These are phyloP conservation scores for Blastomyces parvus DNA, from an alignment of 2,329 filamentous ascomycete species.

Conservation along the genomic window DNA sequence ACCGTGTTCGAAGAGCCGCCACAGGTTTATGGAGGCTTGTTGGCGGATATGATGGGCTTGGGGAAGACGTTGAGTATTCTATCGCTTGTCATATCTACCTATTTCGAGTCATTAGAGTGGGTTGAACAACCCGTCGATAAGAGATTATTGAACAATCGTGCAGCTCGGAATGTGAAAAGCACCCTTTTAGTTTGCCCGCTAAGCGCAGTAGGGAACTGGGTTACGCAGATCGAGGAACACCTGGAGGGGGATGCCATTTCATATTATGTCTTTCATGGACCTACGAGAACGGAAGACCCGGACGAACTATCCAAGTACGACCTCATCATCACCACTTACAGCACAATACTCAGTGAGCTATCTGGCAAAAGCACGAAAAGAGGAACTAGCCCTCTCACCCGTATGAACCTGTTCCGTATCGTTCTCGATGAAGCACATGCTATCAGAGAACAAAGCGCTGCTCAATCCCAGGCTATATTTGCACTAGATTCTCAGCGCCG, in stretches of 20 bases:
- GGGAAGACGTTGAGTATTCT: constrained; percentile 81
- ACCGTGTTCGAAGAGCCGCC: constrained; percentile 51
- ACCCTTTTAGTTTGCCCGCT: constrained; percentile 84
- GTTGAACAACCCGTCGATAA: constrained; percentile 43
- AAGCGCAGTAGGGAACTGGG: constrained; percentile 90
- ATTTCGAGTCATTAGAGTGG: constrained; percentile 56
- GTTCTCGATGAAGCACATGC: constrained; percentile 92
- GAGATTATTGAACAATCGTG: constrained; percentile 23
- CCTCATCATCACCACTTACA: constrained; percentile 86
- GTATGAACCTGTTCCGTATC: constrained; percentile 85
- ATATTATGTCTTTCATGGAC: constrained; percentile 80
- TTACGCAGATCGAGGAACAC: constrained; percentile 80
- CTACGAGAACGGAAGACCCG: constrained; percentile 60
- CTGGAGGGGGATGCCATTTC: constrained; percentile 54
- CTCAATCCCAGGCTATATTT: constrained; percentile 77
- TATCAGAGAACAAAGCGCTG: constrained; percentile 74
- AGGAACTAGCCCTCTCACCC: constrained; percentile 54
- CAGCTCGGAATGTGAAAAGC: constrained; percentile 54
- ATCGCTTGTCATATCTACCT: constrained; percentile 60
- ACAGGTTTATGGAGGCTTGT: constrained; percentile 61
- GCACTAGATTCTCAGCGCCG: constrained; percentile 67
- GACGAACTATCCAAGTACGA: constrained; percentile 63
- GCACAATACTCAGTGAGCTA: constrained; percentile 73
- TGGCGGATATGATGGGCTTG: constrained; percentile 84
- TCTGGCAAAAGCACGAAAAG: constrained; percentile 54